A percentile compares a stretch with the other conserved stretches of the same genome.
Conservation (phyloP, 2,329 filamentous ascomycete genomes). For the Cladophialophora yegresii region DNA sequence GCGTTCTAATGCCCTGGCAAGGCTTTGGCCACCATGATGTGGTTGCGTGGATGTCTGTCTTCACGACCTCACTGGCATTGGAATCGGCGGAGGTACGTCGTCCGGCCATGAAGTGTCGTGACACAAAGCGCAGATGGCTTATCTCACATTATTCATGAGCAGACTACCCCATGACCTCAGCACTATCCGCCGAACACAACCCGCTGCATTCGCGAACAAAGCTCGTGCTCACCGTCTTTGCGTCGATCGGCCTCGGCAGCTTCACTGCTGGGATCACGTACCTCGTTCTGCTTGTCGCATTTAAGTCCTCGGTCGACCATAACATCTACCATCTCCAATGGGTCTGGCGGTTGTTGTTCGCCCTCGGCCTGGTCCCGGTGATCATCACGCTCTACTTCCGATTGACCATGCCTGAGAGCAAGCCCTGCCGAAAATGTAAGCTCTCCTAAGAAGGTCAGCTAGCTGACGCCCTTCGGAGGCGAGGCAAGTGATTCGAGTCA, state of each 20-base stretch:
- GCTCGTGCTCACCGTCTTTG: slow-evolving; percentile 19
- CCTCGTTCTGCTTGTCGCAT: slow-evolving; percentile 21
- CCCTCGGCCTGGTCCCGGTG: slow-evolving; percentile 36
- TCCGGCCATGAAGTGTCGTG: not conserved
- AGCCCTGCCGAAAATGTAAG: slow-evolving; percentile 26
- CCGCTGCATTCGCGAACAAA: slow-evolving; percentile 18
- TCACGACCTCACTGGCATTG: slow-evolving; percentile 36
- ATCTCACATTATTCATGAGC: not conserved
- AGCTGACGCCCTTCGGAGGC: too few species aligned
- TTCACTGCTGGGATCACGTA: slow-evolving; percentile 18
- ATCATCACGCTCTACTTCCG: slow-evolving; percentile 37
- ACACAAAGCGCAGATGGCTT: not conserved
- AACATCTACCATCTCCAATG: slow-evolving; percentile 25
- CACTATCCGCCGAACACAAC: slow-evolving; percentile 27
- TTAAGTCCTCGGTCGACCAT: slow-evolving; percentile 24
- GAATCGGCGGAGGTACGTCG: slow-evolving; percentile 36
- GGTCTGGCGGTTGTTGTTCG: slow-evolving; percentile 38
- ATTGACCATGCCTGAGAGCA: slow-evolving; percentile 36
- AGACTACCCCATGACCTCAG: slow-evolving; percentile 29
- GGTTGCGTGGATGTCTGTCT: slow-evolving; percentile 34
- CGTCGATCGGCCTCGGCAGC: slow-evolving; percentile 19
- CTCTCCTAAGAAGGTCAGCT: not conserved
- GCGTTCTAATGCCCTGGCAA: slow-evolving; percentile 36
- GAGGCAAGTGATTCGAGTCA: not conserved
- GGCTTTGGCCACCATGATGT: slow-evolving; percentile 27